Conservation (phyloP, 2,329 filamentous ascomycete species). For the Teratosphaeriaceae sp. region DNA sequence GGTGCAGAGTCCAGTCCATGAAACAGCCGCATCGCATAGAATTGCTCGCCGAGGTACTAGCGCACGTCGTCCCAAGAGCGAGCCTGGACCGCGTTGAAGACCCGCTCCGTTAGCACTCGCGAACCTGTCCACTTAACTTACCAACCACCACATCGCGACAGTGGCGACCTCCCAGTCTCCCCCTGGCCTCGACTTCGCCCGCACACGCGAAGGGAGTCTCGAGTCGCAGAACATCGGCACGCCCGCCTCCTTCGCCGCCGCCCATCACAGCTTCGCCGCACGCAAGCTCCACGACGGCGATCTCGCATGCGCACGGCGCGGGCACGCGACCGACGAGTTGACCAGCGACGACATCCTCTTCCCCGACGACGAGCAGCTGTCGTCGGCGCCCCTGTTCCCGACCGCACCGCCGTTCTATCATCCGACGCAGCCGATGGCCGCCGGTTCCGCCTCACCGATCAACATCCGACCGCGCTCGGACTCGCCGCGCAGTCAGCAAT, state of each 20-base stretch:
- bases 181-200: constrained; percentile 15
- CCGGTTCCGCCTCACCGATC: constrained; percentile 49
- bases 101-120: neutral
- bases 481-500: constrained; percentile 55
- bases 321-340: constrained; percentile 18
- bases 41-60: too few species aligned
- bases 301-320: constrained; percentile 9
- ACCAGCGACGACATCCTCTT: constrained; percentile 27
- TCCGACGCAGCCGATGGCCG: constrained; percentile 15
- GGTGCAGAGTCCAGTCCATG: too few species aligned
- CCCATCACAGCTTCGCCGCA: constrained; percentile 6
- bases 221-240: constrained; percentile 22
- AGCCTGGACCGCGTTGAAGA: too few species aligned
- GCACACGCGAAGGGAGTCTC: constrained; percentile 19
- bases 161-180: constrained; percentile 17
- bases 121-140: too few species aligned
- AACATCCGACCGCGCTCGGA: constrained; percentile 52
- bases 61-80: too few species aligned
- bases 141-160: constrained; percentile 2
- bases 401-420: constrained; percentile 13
- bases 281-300: constrained; percentile 13
- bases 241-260: constrained; percentile 13
- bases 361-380: constrained; percentile 20
- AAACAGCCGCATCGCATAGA: too few species aligned
- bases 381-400: constrained; percentile 19